phyloP scores from a whole-genome alignment of 257 asterid genomes.

The Echium plantagineum region DNA sequence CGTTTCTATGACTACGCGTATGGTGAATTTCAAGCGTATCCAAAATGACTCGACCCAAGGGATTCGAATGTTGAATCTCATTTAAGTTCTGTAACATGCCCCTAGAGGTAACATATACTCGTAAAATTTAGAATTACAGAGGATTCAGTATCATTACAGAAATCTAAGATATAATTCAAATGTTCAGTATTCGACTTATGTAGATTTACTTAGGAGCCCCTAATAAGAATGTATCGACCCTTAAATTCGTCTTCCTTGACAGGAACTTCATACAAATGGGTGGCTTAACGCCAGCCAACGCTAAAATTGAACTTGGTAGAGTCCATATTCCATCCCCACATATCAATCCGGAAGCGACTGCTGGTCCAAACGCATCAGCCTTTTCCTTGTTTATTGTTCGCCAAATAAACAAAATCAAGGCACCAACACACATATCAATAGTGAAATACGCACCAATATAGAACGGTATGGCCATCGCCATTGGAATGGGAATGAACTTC shows the following conservation, averaged over 20 bases:
- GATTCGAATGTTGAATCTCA: background rate
- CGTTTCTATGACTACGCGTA: too few relatives aligned
- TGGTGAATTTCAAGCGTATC: too few relatives aligned
- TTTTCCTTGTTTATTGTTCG: slow-evolving; percentile 34
- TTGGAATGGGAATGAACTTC: slow-evolving; percentile 50
- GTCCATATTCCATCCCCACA: slow-evolving; percentile 69
- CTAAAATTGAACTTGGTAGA: slow-evolving; percentile 37
- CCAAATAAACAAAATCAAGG: slow-evolving; percentile 49
- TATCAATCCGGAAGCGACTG: slow-evolving; percentile 55
- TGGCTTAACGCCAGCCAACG: slow-evolving; percentile 46
- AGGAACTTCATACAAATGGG: slow-evolving; percentile 68
- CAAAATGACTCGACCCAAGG: too few relatives aligned
- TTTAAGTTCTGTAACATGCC: background rate
- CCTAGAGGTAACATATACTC: background rate
- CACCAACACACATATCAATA: slow-evolving; percentile 63
- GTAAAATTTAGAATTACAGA: background rate
- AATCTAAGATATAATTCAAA: background rate
- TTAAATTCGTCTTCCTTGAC: slow-evolving; percentile 27
- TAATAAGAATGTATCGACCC: slow-evolving; percentile 22
- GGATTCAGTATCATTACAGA: background rate
- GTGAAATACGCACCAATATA: slow-evolving; percentile 48
- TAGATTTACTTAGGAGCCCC: slow-evolving; percentile 2
- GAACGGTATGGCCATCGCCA: slow-evolving; percentile 77
- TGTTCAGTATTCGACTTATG: background rate
- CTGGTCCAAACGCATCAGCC: slow-evolving; percentile 53